Evolutionary conservation across 768 basidiomycete species (phyloP), one percentile per base, ranked within the genome.

Genomic region (Podaxis pistillaris): DNA sequence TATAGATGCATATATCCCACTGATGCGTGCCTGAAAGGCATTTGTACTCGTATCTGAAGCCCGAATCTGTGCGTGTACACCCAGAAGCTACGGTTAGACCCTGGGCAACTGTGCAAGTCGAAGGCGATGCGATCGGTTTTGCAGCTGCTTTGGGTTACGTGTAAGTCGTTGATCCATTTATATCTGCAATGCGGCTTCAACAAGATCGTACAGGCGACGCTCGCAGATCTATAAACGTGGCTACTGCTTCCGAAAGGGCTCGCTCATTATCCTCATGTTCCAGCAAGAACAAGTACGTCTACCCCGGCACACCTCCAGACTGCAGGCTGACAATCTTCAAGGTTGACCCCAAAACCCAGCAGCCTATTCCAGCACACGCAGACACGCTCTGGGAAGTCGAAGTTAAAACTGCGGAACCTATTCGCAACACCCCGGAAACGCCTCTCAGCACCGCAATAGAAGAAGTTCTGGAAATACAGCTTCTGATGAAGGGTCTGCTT

Each of bases 351-450:
- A 89, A 84, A 73, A 91, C 90, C 4, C 87, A 87, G 58, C 84
- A 87, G 66, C 87, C 90, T 0, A 87, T 87, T 50, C 87, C 89
- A 40, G 89, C 89, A n/a, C 89, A 90, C 60, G 75, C 86, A 7
- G 90, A 91, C 66, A 90, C 91, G 0, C 79, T 91, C 4, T 94
- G 92, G 92, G 89, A 93, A 71, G 91, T 94, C 40, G 90, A 94
- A 75, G 91, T 93, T 55, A 93, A 90, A 72, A 92, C 92, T 1
- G 89, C 91, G 1, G 79, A 81, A 2, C 93, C 93, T 5, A 85
- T 90, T 49, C 84, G 89, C 15, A 91, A 90, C 62, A 89, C 87
- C 0, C 90, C 88, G 70, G 87, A 89, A 64, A 88, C 83, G 2
- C 92, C 91, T 4, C 78, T 93, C n/a, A 84, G 81, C 60, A 79